Conservation (phyloP, 352 stramenopile species). For the Pythium dissimile region DNA sequence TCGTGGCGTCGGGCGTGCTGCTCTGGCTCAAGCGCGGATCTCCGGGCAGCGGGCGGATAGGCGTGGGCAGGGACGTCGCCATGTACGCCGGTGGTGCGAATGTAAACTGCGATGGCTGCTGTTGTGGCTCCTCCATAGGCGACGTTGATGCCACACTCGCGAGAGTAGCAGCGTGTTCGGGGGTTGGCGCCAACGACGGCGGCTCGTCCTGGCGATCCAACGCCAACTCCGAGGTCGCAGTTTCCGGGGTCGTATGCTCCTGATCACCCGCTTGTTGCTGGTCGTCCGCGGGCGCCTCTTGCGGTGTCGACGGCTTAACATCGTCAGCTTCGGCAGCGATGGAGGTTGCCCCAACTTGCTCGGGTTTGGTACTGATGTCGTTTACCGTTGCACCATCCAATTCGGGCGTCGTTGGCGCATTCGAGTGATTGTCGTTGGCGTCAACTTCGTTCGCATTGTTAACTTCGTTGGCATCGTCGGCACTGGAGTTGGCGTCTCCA, state of each 20-base stretch:
- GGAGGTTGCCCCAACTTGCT: too few species aligned
- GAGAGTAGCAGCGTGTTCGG: background rate
- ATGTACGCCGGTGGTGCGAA: conserved; percentile 65
- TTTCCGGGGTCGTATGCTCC: background rate
- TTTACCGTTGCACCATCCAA: background rate
- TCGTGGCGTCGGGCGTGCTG: background rate
- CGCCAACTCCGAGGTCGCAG: background rate
- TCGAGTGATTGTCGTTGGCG: conserved; percentile 19
- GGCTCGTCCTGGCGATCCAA: background rate
- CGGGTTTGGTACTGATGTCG: too few species aligned
- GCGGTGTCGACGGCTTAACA: too few species aligned
- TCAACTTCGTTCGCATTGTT: background rate
- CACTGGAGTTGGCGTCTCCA: background rate
- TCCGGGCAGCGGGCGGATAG: conserved; percentile 65
- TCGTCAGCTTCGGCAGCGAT: background rate
- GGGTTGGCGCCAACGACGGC: background rate
- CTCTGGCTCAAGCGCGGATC: conserved; percentile 47
- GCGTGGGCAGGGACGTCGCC: conserved; percentile 58
- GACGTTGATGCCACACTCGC: background rate
- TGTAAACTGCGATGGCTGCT: conserved; percentile 39
- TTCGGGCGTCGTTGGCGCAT: background rate
- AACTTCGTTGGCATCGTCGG: background rate
- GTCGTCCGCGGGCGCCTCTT: too few species aligned
- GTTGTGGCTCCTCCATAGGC: background rate
- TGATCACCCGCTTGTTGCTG: too few species aligned